Conservation (phyloP, 106 monocot genomes). For the Dioscorea zingiberensis region DNA sequence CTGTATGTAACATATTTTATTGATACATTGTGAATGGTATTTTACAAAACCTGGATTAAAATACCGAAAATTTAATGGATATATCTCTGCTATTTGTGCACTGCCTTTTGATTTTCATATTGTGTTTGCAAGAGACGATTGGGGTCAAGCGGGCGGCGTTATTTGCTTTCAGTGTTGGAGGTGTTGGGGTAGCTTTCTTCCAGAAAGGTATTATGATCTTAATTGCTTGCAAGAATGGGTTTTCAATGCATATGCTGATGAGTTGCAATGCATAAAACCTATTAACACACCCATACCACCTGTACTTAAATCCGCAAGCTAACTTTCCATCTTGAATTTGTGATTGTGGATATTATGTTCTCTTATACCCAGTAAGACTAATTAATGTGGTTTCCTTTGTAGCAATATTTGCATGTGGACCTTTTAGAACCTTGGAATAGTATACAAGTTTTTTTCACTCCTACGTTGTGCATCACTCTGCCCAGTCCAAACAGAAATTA, state of each 20-base stretch:
- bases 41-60: conserved; percentile 21
- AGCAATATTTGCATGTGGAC: no score
- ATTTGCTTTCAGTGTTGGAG: conserved; percentile 9
- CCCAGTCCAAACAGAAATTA: no score
- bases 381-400: neutral
- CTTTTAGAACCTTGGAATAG: no score
- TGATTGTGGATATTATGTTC: neutral
- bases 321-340: neutral
- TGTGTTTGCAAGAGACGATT: conserved; percentile 85
- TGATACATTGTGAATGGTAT: conserved; percentile 35
- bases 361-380: neutral
- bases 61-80: conserved; percentile 24
- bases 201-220: neutral
- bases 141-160: conserved; percentile 29
- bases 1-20: conserved; percentile 44
- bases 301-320: neutral
- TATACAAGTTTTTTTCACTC: no score
- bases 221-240: neutral
- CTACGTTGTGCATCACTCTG: no score
- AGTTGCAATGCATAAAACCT: neutral
- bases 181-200: neutral
- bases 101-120: conserved; percentile 65
- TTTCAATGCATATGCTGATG: conserved; percentile 1
- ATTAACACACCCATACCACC: no score
- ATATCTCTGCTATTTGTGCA: conserved; percentile 14